Conservation (phyloP, 805 yeast species). For the Starmerella apicola region DNA sequence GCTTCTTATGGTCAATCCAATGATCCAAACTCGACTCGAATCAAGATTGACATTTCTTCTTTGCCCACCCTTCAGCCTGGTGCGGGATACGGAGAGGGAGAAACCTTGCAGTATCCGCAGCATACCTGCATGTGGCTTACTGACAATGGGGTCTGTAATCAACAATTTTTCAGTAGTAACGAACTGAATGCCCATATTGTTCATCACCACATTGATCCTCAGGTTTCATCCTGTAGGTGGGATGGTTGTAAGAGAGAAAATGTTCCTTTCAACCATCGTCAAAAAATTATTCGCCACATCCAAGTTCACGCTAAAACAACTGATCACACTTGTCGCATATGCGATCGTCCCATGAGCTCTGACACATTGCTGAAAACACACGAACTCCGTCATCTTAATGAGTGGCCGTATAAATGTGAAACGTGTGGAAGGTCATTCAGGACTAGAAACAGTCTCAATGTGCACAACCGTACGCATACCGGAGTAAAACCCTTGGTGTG, state of each 20-base stretch:
- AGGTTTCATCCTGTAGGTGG: slow-evolving; percentile 63
- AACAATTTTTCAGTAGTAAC: slow-evolving; percentile 39
- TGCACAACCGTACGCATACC: slow-evolving; percentile 76
- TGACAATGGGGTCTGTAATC: slow-evolving; percentile 37
- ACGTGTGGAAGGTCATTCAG: slow-evolving; percentile 69
- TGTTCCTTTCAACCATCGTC: slow-evolving; percentile 63
- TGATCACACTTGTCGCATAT: slow-evolving; percentile 61
- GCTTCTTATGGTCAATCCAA: too few species aligned
- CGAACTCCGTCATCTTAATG: slow-evolving; percentile 75
- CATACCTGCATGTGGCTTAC: slow-evolving; percentile 15
- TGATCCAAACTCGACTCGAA: too few species aligned
- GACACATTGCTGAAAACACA: slow-evolving; percentile 72
- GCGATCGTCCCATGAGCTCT: slow-evolving; percentile 63
- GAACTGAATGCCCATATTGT: slow-evolving; percentile 63
- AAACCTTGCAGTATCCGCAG: background rate
- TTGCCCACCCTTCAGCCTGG: slow-evolving; percentile 8
- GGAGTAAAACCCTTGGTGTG: slow-evolving; percentile 82
- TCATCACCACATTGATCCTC: slow-evolving; percentile 56
- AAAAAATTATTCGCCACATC: slow-evolving; percentile 73
- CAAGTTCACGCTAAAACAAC: slow-evolving; percentile 78
- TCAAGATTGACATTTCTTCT: slow-evolving; percentile 9
- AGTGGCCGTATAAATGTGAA: slow-evolving; percentile 67
- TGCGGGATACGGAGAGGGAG: background rate
- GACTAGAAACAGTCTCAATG: slow-evolving; percentile 67
- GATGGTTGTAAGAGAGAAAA: slow-evolving; percentile 52